Base-by-base conservation (phyloP, 2,329 filamentous ascomycete species). In the Penicillium brevicompactum region DNA sequence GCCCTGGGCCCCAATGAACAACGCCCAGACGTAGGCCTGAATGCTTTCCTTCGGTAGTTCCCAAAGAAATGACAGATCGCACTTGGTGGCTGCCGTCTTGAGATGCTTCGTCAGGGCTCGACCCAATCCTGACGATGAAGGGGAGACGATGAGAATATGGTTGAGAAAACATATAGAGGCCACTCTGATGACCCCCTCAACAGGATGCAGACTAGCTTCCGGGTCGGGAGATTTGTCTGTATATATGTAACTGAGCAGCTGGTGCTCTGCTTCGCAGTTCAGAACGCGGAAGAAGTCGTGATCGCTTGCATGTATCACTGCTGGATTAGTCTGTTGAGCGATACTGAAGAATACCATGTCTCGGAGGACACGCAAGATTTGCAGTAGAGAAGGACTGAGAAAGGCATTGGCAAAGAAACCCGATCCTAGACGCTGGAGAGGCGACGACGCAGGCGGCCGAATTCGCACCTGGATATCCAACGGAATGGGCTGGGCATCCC, bases 201-300 rank as follows among this genome's bases (percentile, higher is more conserved):
- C 51, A 3, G 69, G 66, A 53, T 69, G 57, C 16, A 67, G 46
- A 10, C 57, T 52, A 13, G 60, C 34, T 13, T 53, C 43, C 6
- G 49, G 44, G 10, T 34, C 48, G 11, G 40, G 24, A 14, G 46
- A 24, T 11, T 43, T 42, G 21, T 58, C 55, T 14, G 54, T 31
- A 46, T 72, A 73, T 21, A 73, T 66, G 54, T 76, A 75, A 30
- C 69, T 72, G 6, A 75, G 59, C 16, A 76, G 65, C 53, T 73
- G 72, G 50, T 74, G 69, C 56, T 76, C 74, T 18, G 70, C 56
- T 56, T 74, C 70, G 51, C 66, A 70, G 38, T 66, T 70, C 21
- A 72, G 63, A 7, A 66, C 54, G n/a, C 66, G 67, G 47, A 75
- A 70, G 34, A 71, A 66, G 52, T 68, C 64, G 32, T 70, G 65